These are phyloP conservation scores for Gentiana macrophylla DNA, from an alignment of 257 asterid species.

Conservation along the genomic window DNA sequence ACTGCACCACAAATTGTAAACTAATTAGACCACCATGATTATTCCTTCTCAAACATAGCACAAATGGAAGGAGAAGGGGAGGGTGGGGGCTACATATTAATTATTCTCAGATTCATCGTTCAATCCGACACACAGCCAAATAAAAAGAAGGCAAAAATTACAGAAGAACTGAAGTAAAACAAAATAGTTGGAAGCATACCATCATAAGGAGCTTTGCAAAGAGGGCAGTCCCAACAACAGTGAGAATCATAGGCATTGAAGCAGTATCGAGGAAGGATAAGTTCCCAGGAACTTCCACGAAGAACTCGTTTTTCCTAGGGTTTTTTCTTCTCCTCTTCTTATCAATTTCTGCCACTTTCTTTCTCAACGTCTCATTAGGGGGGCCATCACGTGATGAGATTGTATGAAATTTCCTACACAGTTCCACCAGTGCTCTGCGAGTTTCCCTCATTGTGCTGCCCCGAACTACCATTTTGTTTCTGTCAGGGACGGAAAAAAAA, in stretches of 20 bases:
- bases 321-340: conserved; percentile 36
- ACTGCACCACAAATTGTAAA: conserved; percentile 27
- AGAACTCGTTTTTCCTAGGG: conserved; percentile 37
- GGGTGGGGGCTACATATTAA: no score
- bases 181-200: conserved; percentile 27
- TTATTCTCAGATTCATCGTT: no score
- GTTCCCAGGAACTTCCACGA: conserved; percentile 74
- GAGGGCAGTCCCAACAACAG: conserved; percentile 64
- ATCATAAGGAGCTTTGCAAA: conserved; percentile 75
- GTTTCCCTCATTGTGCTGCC: conserved; percentile 22
- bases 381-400: conserved; percentile 44
- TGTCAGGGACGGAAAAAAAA: no score
- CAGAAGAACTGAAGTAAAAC: background rate
- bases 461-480: no score
- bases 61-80: background rate
- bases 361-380: conserved; percentile 66
- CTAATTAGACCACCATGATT: background rate
- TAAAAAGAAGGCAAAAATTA: no score
- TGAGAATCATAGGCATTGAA: conserved; percentile 72
- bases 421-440: conserved; percentile 21
- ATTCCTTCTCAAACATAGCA: background rate
- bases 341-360: conserved; percentile 36
- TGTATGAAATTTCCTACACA: conserved; percentile 42
- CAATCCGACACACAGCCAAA: no score
- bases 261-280: conserved; percentile 62